Conservation (phyloP, 2,329 filamentous ascomycete species). For the Sporothrix mexicana region DNA sequence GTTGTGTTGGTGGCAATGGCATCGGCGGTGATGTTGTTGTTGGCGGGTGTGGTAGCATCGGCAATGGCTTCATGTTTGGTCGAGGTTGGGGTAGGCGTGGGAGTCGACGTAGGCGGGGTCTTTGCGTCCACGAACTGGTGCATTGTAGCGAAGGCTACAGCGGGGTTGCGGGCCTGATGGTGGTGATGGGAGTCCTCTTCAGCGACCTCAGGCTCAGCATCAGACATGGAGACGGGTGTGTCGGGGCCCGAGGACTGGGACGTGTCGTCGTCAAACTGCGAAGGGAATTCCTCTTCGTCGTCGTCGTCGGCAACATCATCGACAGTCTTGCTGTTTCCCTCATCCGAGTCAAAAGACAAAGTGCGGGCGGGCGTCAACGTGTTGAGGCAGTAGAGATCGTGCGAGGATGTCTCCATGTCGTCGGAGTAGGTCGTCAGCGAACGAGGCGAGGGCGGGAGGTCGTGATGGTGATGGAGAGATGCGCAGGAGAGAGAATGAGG, state of each 20-base stretch:
- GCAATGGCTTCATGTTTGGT: neutral
- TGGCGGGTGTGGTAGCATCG: neutral
- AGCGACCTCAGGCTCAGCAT: constrained; percentile 39
- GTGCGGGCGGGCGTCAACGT: constrained; percentile 53
- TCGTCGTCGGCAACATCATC: constrained; percentile 33
- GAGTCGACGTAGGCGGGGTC: neutral
- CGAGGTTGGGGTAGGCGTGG: neutral
- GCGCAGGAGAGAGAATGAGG: constrained; percentile 37
- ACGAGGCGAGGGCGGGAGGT: constrained; percentile 54
- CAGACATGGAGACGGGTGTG: constrained; percentile 54
- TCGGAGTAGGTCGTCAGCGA: constrained; percentile 58
- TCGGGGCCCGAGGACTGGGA: constrained; percentile 55
- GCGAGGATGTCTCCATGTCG: constrained; percentile 49
- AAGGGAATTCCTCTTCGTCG: constrained; percentile 40
- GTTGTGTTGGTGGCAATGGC: neutral
- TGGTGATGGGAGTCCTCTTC: neutral
- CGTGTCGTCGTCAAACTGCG: constrained; percentile 47
- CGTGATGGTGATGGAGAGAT: constrained; percentile 41
- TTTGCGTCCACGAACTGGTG: neutral
- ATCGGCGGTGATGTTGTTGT: neutral
- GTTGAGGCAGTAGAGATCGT: constrained; percentile 45
- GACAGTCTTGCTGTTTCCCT: constrained; percentile 41
- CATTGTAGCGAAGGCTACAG: neutral
- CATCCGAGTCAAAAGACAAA: constrained; percentile 59
- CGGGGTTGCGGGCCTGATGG: neutral